Base-by-base conservation (phyloP, 2,329 filamentous ascomycete species). In the Fusarium chaquense region DNA sequence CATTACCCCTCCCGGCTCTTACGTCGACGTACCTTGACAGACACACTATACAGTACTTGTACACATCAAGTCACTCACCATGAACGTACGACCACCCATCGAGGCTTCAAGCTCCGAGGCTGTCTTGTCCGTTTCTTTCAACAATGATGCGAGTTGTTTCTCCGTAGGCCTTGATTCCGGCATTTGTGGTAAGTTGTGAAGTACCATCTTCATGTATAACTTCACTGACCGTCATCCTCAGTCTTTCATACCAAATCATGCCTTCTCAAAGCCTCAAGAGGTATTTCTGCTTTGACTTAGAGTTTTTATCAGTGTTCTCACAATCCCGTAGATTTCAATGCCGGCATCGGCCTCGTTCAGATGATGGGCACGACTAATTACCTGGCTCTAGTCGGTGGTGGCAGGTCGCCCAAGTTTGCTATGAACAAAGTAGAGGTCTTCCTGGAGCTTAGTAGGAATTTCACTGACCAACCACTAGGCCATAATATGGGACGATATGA, bases 301-400 rank as follows among this genome's bases (percentile, higher is more conserved):
- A 4, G 16, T 1, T 10, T 22, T 4, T 18, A 10, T 20, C 43
- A 6, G 32, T 12, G 33, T 33, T 26, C 49, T 58, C 13, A 72
- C 36, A 45, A n/a, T 22, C 35, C 61, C 28, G 57, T 51, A 91
- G 90, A 92, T 74, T 93, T 94, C 82, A 92, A 92, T 77, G 93
- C 91, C 20, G 93, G 94, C 47, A 89, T 97, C 69, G 93, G 91
- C 41, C 85, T 93, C 41, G 92, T 91, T 28, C 91, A 94, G 79
- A 96, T 97, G 92, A 90, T 97, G 78, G 92, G 92, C 45, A 91
- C 90, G 72, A 90, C 93, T 55, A 94, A 95, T 81, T 97, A 94
- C 78, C 85, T 98, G 36, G 95, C 93, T 30, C 86, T 98, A 12
- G 93, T 98, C 58, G 94, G 94, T 69, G 95, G 95, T 72, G 94